Evolutionary conservation across 2,329 filamentous ascomycete species (phyloP).

Genomic region (Fusarium goolgardi): DNA sequence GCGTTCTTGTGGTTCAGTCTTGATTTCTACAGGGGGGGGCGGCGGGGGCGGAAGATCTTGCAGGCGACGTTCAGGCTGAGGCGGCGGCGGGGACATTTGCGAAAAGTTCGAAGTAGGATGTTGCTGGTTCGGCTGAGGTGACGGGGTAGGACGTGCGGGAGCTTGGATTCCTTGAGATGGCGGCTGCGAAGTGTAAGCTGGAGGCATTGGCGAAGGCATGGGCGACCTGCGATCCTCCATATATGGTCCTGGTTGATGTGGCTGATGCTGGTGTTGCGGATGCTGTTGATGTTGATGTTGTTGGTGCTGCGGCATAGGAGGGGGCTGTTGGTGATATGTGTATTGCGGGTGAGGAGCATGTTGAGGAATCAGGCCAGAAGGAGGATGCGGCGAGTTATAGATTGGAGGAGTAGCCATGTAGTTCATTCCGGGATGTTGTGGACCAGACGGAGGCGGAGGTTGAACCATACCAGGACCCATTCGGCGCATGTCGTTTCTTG

Average conservation of each 20-base stretch:
- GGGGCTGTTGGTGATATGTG: slow-evolving; percentile 38
- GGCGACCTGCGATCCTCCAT: slow-evolving; percentile 70
- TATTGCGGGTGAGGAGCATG: slow-evolving; percentile 39
- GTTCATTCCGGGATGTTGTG: slow-evolving; percentile 71
- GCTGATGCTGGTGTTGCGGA: not conserved
- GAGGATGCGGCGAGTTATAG: slow-evolving; percentile 71
- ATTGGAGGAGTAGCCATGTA: slow-evolving; percentile 89
- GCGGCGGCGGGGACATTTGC: slow-evolving; percentile 65
- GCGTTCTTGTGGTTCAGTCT: no score
- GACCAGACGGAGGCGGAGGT: slow-evolving; percentile 65
- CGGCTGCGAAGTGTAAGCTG: slow-evolving; percentile 70
- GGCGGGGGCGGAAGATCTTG: slow-evolving; percentile 65
- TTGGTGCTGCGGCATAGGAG: slow-evolving; percentile 56
- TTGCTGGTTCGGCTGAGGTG: slow-evolving; percentile 68
- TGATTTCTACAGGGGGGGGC: slow-evolving; percentile 63
- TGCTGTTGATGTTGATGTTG: not conserved
- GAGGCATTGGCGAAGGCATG: slow-evolving; percentile 76
- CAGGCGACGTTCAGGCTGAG: slow-evolving; percentile 57
- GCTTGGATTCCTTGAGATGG: slow-evolving; percentile 61
- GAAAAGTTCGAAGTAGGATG: slow-evolving; percentile 62
- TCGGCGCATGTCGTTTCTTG: slow-evolving; percentile 81
- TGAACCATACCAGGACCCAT: slow-evolving; percentile 79
- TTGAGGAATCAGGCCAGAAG: slow-evolving; percentile 41
- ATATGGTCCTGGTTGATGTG: slow-evolving; percentile 65
- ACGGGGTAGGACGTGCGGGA: slow-evolving; percentile 64